Evolutionary conservation across 2,329 filamentous ascomycete genomes (phyloP), one percentile per base, ranked within the genome.

Genomic region (Fonsecaea nubica): DNA sequence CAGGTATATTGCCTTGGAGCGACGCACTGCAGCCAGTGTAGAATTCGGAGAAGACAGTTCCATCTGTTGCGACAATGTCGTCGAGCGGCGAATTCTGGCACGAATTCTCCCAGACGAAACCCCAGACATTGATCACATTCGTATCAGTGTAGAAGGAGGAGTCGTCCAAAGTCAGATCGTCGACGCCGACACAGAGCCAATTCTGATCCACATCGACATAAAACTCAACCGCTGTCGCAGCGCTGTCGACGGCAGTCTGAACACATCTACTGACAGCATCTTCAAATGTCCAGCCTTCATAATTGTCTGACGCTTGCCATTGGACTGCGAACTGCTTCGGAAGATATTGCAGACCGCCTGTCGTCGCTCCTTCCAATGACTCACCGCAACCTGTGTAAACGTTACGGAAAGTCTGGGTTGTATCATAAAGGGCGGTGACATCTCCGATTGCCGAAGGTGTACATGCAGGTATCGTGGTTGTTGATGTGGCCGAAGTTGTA

Each of bases 21-120:
- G 58, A 61, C 13, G 58, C n/a, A 21, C 58, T 61, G 58, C 58
- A 61, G 58, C 58, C 58, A 13, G 58, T 61, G 48, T 54, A 61
- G 33, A 61, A 61, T n/a, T 36, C 32, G 8, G 58, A 50, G 45
- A 61, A 61, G 48, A 61, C 35, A 10, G 58, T 54, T 15, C 58
- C 58, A 38, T 61, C 58, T 5, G 58, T 15, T 13, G 58, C 58
- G 45, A 32, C 36, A 21, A 61, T 21, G n/a, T 61, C 58, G 21
- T 53, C 21, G 21, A 61, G 58, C 35, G 58, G 58, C 4, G 58
- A 12, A 21, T 61, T 61, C 58, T 61, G 58, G 58, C 58, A 61
- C 15, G 48, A 30, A 21, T 61, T 61, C 38, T 61, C 58, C 58
- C 48, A 61, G n/a, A 54, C 48, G 33, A 61, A 61, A 21, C 58